A percentile compares a stretch with the other conserved stretches of the same genome.
These are phyloP conservation scores for Coemansia sp. DNA, from an alignment of 192 early-diverging fungal species.

Conservation along the genomic window DNA sequence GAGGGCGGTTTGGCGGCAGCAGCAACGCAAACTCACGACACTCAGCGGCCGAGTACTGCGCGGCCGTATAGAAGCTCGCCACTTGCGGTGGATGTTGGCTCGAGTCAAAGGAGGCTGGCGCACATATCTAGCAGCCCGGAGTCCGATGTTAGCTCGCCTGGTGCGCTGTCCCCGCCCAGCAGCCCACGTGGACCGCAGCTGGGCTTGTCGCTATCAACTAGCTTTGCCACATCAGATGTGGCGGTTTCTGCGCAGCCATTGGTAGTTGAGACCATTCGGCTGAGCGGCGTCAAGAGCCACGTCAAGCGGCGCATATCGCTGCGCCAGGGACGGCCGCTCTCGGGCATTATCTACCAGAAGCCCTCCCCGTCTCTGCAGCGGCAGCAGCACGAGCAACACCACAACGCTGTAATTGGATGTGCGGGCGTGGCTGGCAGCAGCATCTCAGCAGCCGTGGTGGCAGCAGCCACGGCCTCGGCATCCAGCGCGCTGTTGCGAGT, in stretches of 20 bases:
- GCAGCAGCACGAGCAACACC: not conserved
- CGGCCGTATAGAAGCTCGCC: conserved; percentile 35
- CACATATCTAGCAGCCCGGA: conserved; percentile 11
- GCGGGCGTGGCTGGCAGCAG: not conserved
- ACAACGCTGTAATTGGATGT: not conserved
- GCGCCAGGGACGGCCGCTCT: conserved; percentile 46
- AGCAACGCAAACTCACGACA: conserved; percentile 11
- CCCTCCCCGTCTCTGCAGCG: not conserved
- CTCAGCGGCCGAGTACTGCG: conserved; percentile 6
- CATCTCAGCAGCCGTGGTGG: not conserved
- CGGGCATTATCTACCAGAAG: conserved; percentile 35
- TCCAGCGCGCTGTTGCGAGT: conserved; percentile 40
- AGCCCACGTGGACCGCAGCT: conserved; percentile 13
- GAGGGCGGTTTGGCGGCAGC: not conserved
- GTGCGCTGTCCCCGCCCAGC: conserved; percentile 10
- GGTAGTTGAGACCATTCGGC: conserved; percentile 42
- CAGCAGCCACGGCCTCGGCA: not conserved
- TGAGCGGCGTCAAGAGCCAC: conserved; percentile 45
- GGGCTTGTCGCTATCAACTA: conserved; percentile 4
- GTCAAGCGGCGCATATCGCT: conserved; percentile 46
- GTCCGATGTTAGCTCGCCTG: conserved; percentile 4
- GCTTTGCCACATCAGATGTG: conserved; percentile 24
- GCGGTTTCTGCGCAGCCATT: conserved; percentile 26
- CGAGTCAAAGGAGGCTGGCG: conserved; percentile 1
- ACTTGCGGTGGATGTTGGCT: conserved; percentile 8